Evolutionary conservation across 2,329 filamentous ascomycete genomes (phyloP), one percentile per base, ranked within the genome.

Genomic region (Xylaria sp.): DNA sequence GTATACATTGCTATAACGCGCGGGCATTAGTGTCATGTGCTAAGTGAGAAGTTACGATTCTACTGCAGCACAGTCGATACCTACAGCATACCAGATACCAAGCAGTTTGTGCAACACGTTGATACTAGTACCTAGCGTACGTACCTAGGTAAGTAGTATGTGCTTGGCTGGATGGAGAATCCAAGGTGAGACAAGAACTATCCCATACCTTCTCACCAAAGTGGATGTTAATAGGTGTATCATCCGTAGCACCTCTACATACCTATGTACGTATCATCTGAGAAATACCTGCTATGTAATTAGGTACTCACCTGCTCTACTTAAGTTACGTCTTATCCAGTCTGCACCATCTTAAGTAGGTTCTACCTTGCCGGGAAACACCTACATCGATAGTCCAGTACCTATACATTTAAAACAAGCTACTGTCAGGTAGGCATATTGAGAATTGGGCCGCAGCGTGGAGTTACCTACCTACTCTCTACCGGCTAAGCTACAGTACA

Each of bases 401-500:
- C n/a, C n/a, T n/a, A n/a, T n/a, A n/a, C n/a, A n/a, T n/a, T n/a
- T n/a, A n/a, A n/a, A 27, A 27, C 22, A 47, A 6, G 47, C 25
- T 50, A 50, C 47, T 4, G 31, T 5, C 6, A n/a, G 17, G 20
- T 45, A 58, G 4, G 47, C 4, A 31, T 38, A 29, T 38, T 56
- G n/a, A 39, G 49, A 47, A 57, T 45, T 39, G 50, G 51, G 57
- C 57, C 27, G 51, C 29, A 53, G 58, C 63, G 63, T 57, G 58
- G 63, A 66, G 53, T n/a, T n/a, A n/a, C n/a, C n/a, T n/a, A n/a
- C n/a, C 59, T 59, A 49, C 29, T 56, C 50, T 50, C 44, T 65
- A 42, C n/a, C n/a, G 45, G 57, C 36, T 59, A 59, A 53, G 31
- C 53, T 44, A 57, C 63, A 57, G 42, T 44, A 44, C 42, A 44